Evolutionary conservation across 2,329 filamentous ascomycete species (phyloP), one percentile per base, ranked within the genome.

Genomic region (Beauveria brongniartii): DNA sequence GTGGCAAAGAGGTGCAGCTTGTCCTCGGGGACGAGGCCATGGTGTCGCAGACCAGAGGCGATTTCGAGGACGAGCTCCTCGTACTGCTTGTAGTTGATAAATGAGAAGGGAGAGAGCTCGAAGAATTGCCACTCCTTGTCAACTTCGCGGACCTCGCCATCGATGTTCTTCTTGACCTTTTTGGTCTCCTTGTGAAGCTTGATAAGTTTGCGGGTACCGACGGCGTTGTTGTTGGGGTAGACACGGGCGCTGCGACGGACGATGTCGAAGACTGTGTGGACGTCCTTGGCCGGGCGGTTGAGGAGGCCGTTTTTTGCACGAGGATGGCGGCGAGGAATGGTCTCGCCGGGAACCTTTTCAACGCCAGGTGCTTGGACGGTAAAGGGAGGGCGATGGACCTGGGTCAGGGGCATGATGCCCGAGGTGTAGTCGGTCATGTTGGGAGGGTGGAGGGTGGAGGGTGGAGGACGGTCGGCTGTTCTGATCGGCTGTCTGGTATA

Each of bases 101-200:
- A 96, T 50, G 82, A 80, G 78, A 89, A 96, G 54, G 80, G 79
- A 64, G 88, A 87, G 66, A 95, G 85, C 80, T 96, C 92, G 67
- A 91, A 95, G 76, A 87, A 95, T 58, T 87, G 86, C 92, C 92
- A 96, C 73, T 93, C 85, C 84, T 96, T 96, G 65, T 95, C 90
- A 40, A 94, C 85, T 76, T 92, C 84, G 65, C 82, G 79, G 73
- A 91, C 82, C 72, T 89, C 82, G 67, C 92, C 92, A 69, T 95
- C 90, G 62, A 96, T 79, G 55, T 91, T 81, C 82, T 95, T 96
- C 81, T 92, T 89, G 67, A 96, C 79, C 82, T 91, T 94, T 80
- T 93, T 96, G 67, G 83, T 87, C 80, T 96, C 92, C 68, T 84
- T 84, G 75, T 96, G 91, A 52, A 87, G 85, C 74, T 87, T 81